phyloP scores from a whole-genome alignment of 2,329 filamentous ascomycete species.

The Hirsutella minnesotensis region DNA sequence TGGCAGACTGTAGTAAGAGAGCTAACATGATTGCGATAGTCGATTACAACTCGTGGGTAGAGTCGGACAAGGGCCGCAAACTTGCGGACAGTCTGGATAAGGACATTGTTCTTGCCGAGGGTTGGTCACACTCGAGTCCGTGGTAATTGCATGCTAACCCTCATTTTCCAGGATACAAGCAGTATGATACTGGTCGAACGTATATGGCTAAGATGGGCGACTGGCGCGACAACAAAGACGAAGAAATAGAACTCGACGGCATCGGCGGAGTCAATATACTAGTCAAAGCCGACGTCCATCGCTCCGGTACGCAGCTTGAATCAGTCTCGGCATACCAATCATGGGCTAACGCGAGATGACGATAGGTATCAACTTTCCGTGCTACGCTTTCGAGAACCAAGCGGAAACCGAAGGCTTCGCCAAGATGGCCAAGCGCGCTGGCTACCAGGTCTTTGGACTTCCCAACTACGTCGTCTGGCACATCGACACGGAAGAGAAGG shows the following conservation, averaged over 20 bases:
- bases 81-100: constrained; percentile 64
- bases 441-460: constrained; percentile 82
- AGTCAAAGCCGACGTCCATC: constrained; percentile 94
- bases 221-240: constrained; percentile 83
- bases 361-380: constrained; percentile 89
- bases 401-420: constrained; percentile 98
- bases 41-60: constrained; percentile 98
- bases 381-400: constrained; percentile 96
- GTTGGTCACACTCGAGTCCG: constrained; percentile 26
- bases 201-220: constrained; percentile 90
- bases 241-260: constrained; percentile 85
- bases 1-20: background rate
- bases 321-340: background rate
- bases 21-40: constrained; percentile 37
- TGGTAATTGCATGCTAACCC: constrained; percentile 9
- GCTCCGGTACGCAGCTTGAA: constrained; percentile 53
- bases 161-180: constrained; percentile 61
- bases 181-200: constrained; percentile 80
- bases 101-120: constrained; percentile 79
- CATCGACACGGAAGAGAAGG: constrained; percentile 91
- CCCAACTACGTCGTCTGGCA: constrained; percentile 99
- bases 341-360: background rate
- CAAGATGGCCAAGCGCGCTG: constrained; percentile 94
- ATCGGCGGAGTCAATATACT: constrained; percentile 96
- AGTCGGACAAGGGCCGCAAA: constrained; percentile 73